Base-by-base conservation (phyloP, 2,329 filamentous ascomycete species). In the Penicillium hesseltinei region DNA sequence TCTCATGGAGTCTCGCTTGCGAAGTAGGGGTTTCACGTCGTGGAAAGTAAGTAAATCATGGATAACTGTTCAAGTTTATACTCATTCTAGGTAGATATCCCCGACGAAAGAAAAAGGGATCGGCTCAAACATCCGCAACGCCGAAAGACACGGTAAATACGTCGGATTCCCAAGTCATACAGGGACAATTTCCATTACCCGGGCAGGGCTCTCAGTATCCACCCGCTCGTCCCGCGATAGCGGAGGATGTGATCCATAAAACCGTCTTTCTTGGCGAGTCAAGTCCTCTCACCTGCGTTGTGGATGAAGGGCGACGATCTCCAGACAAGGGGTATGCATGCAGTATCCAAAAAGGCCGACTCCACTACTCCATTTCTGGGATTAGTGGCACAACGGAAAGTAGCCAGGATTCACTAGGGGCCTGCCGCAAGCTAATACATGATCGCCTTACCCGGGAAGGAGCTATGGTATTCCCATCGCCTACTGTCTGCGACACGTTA, bases 211-310 rank as follows among this genome's bases (percentile, higher is more conserved):
- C 39, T n/a, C 56, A 50, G 17, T 64, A 66, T 38, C 43, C 57
- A 4, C 56, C 58, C 10, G n/a, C 42, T 38, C 51, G 45, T 17
- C 48, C 58, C 0, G n/a, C 44, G 5, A 50, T 23, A 13, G 23
- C 25, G 5, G 62, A 61, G 1, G 54, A 64, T 39, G 21, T 47
- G 4, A 61, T 62, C 9, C 64, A 62, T 33, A 63, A 68, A 44
- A 74, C 73, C 2, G 75, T 77, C 19, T 80, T 80, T 49, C 73
- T 81, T 5, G 77, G 78, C 35, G 78, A 80, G 53, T 80, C 78
- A 1, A 80, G 74, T 49, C 79, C 80, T 1, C 71, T 82, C 42
- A 77, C 79, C 15, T 82, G 80, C 57, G 77, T 83, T 3, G 77
- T 76, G 13, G 77, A 79, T 35, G 75, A 80, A 49, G 67, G 62